phyloP scores from a whole-genome alignment of 2,329 filamentous ascomycete genomes.

The Ascochyta rabiei region DNA sequence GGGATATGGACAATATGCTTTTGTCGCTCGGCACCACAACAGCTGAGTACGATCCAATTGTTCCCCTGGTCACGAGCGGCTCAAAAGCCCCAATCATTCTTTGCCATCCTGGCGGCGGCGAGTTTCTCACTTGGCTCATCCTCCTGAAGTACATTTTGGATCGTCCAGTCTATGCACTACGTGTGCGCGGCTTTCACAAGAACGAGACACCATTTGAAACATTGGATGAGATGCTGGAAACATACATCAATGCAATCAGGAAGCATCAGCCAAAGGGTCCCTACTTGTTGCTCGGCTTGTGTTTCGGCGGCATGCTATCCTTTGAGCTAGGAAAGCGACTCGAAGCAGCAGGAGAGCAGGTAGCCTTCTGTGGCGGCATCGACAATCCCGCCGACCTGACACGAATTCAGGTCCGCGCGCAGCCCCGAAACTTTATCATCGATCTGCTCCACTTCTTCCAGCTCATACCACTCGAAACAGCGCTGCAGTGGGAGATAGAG shows the following conservation, averaged over 20 bases:
- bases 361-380: constrained; percentile 13
- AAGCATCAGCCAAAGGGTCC: constrained; percentile 55
- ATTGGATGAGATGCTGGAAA: constrained; percentile 50
- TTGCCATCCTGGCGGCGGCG: constrained; percentile 47
- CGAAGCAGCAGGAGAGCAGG: constrained; percentile 1
- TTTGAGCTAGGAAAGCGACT: constrained; percentile 50
- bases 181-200: constrained; percentile 51
- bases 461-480: constrained; percentile 4
- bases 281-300: constrained; percentile 60
- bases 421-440: constrained; percentile 13
- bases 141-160: constrained; percentile 48
- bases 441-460: constrained; percentile 15
- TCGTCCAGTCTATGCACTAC: constrained; percentile 56
- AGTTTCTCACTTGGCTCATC: constrained; percentile 48
- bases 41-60: constrained; percentile 13
- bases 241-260: constrained; percentile 52
- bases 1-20: constrained; percentile 6
- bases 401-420: constrained; percentile 8
- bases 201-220: constrained; percentile 45
- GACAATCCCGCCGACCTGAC: constrained; percentile 12
- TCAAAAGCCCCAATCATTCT: constrained; percentile 7
- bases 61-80: constrained; percentile 7
- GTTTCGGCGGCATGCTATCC: constrained; percentile 57
- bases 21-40: constrained; percentile 7
- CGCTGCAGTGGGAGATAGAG: constrained; percentile 8